Conservation (phyloP, 2,329 filamentous ascomycete genomes). For the Calonectria leucothoes region DNA sequence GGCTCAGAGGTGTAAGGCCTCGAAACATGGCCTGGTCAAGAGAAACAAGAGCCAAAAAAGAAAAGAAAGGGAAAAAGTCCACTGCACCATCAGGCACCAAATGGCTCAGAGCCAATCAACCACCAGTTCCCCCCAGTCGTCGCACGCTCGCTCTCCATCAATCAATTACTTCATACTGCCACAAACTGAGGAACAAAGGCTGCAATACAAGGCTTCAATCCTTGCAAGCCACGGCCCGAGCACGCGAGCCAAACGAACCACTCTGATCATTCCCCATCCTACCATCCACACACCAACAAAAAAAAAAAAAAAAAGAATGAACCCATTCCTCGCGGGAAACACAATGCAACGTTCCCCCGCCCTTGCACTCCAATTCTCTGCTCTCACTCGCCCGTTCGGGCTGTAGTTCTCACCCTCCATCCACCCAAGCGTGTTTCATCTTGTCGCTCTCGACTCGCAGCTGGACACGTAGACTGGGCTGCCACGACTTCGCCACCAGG, state of each 20-base stretch:
- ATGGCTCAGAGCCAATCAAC: conserved; percentile 14
- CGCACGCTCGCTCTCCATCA: background rate
- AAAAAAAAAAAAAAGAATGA: background rate
- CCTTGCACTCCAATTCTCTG: background rate
- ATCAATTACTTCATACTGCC: background rate
- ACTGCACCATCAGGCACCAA: conserved; percentile 20
- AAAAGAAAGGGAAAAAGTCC: background rate
- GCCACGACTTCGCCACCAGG: conserved; percentile 5
- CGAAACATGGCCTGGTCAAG: conserved; percentile 31
- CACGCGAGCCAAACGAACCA: conserved; percentile 24
- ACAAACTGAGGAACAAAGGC: background rate
- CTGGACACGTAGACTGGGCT: conserved; percentile 20
- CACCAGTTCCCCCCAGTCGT: background rate
- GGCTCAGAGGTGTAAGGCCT: conserved; percentile 11
- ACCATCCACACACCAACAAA: background rate
- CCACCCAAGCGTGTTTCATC: conserved; percentile 33
- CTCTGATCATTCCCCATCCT: background rate
- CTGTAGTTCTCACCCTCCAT: conserved; percentile 31
- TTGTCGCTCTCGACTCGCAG: conserved; percentile 26
- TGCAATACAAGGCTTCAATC: background rate
- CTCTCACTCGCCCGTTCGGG: conserved; percentile 2
- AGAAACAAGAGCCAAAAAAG: background rate
- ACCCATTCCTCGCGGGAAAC: background rate
- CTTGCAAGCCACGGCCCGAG: conserved; percentile 4
- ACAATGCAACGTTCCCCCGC: conserved; percentile 20